phyloP scores from a whole-genome alignment of 139 green algal species.

The Auxenochlorella pyrenoidosa region DNA sequence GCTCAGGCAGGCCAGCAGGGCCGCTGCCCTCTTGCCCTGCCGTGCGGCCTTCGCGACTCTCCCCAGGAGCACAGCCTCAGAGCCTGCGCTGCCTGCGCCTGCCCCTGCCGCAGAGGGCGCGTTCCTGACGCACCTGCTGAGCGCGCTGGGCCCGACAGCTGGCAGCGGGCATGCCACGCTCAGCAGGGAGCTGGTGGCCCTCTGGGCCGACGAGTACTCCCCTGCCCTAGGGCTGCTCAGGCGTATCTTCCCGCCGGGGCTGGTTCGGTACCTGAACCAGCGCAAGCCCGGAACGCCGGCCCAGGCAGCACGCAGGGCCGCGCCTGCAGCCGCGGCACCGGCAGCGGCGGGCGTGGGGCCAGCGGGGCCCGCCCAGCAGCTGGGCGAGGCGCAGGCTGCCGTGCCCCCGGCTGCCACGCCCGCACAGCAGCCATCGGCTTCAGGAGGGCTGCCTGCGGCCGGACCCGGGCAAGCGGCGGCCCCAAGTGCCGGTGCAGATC shows the following conservation, averaged over 20 bases:
- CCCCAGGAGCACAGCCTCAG: too few relatives aligned
- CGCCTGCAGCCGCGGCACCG: background rate
- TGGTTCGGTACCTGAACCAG: slow-evolving; percentile 77
- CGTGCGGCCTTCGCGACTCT: background rate
- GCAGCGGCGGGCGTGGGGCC: background rate
- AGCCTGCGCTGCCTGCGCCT: background rate
- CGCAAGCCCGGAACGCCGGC: background rate
- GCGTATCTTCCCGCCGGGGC: slow-evolving; percentile 75
- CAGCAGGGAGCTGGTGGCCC: slow-evolving; percentile 78
- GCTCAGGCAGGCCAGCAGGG: background rate
- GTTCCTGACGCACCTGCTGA: slow-evolving; percentile 79
- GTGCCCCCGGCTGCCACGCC: background rate
- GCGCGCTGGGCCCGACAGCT: slow-evolving; percentile 47
- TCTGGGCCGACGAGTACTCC: slow-evolving; percentile 83
- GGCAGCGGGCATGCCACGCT: slow-evolving; percentile 30
- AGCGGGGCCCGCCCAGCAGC: background rate
- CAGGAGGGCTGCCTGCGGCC: background rate
- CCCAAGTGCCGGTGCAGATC: background rate
- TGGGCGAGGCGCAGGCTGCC: background rate
- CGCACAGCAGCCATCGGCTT: background rate
- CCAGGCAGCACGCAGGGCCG: background rate
- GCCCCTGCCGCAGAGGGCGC: slow-evolving; percentile 74
- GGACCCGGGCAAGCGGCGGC: background rate
- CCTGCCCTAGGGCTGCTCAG: slow-evolving; percentile 79
- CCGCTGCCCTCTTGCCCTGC: too few relatives aligned